Percentiles rank a stretch among this genome's conserved stretches.
Conservation (phyloP, 805 yeast species). For the Blastobotrys chiropterorum region DNA sequence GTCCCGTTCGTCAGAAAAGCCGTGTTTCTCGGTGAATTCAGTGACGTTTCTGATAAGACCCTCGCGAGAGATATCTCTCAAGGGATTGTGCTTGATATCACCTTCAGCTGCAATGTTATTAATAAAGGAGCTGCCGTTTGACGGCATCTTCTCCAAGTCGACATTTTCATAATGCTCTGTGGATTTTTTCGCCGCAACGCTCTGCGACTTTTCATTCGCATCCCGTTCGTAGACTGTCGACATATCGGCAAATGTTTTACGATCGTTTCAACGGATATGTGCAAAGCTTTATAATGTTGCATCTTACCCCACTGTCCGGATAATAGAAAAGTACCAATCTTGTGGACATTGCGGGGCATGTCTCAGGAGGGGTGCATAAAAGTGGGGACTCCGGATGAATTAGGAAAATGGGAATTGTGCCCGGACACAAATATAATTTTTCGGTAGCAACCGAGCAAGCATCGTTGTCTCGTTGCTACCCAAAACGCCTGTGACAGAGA, state of each 20-base stretch:
- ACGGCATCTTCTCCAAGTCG: slow-evolving; percentile 7
- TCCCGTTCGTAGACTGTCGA: not conserved
- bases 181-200: not conserved
- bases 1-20: slow-evolving; percentile 25
- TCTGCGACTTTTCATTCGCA: not conserved
- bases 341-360: not conserved
- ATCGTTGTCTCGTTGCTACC: too few species aligned
- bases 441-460: not conserved
- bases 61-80: slow-evolving; percentile 16
- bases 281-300: too few species aligned
- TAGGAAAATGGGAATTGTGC: too few species aligned
- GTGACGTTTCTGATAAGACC: slow-evolving; percentile 17
- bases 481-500: too few species aligned
- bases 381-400: not conserved
- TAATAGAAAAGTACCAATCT: not conserved
- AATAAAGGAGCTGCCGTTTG: slow-evolving; percentile 6
- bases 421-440: not conserved
- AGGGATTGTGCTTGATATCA: slow-evolving; percentile 21
- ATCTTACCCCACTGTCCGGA: not conserved
- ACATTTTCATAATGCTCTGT: slow-evolving; percentile 14
- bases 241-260: not conserved
- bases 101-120: slow-evolving; percentile 17
- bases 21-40: slow-evolving; percentile 23
- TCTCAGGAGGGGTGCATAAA: not conserved
- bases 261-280: too few species aligned